Percentiles rank a stretch among this genome's conserved stretches.
These are phyloP conservation scores for Lachnellula arida DNA, from an alignment of 2,329 filamentous ascomycete genomes.

Conservation along the genomic window DNA sequence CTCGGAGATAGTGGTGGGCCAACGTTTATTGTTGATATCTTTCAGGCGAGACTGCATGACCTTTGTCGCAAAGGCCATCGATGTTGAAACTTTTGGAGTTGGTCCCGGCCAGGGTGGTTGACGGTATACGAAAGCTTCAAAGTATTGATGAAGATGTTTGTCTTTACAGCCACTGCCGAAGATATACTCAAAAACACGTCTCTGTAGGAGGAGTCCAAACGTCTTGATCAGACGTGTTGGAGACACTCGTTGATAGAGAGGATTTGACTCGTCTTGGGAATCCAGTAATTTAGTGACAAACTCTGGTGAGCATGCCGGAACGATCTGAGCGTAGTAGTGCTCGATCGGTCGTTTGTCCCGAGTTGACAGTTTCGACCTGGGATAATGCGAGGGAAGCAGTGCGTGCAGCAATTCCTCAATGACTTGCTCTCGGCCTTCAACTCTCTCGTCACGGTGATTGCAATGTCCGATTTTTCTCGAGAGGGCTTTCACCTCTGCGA, in stretches of 20 bases:
- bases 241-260: conserved; percentile 8
- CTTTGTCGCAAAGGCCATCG: conserved; percentile 14
- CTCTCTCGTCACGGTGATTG: conserved; percentile 1
- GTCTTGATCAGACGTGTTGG: neutral
- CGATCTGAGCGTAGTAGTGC: conserved; percentile 7
- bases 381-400: conserved; percentile 13
- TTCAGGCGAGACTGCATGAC: conserved; percentile 9
- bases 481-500: conserved; percentile 7
- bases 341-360: conserved; percentile 12
- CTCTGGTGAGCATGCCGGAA: conserved; percentile 8
- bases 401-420: conserved; percentile 11
- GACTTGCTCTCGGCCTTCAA: conserved; percentile 3
- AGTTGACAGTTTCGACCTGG: conserved; percentile 3
- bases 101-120: conserved; percentile 2
- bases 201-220: conserved; percentile 5
- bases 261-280: conserved; percentile 9
- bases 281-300: conserved; percentile 6
- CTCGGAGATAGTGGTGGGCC: conserved; percentile 5
- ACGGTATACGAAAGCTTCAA: conserved; percentile 7
- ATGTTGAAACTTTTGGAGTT: conserved; percentile 6
- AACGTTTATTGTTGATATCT: conserved; percentile 7
- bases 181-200: conserved; percentile 7
- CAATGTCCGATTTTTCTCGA: conserved; percentile 5
- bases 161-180: conserved; percentile 3
- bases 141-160: conserved; percentile 4